phyloP scores from a whole-genome alignment of 805 yeast genomes.

The Sugiyamaella lignohabitans region DNA sequence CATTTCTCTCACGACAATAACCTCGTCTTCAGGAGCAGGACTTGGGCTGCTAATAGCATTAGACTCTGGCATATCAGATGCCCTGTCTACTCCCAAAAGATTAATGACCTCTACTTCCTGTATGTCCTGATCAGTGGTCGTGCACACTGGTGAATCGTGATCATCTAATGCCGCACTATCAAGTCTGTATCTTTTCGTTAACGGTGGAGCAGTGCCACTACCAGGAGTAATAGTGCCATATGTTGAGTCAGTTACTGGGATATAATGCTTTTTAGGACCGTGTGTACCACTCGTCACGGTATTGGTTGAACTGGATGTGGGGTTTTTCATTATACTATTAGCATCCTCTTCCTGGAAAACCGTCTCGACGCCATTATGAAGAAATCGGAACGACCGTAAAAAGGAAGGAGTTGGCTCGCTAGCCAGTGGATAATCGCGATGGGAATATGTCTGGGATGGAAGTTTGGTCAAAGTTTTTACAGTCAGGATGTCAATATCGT shows the following conservation, averaged over 20 bases:
- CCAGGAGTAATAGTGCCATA: slow-evolving; percentile 4
- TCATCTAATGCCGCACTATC: slow-evolving; percentile 7
- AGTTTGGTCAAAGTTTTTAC: too few species aligned
- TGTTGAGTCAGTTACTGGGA: neutral
- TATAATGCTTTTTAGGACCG: neutral
- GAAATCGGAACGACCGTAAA: slow-evolving; percentile 29
- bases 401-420: slow-evolving; percentile 29
- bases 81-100: too few species aligned
- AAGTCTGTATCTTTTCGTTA: slow-evolving; percentile 1
- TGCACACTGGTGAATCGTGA: too few species aligned
- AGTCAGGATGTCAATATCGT: too few species aligned
- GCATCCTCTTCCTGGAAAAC: slow-evolving; percentile 22
- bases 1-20: neutral
- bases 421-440: slow-evolving; percentile 27
- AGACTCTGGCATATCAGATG: neutral
- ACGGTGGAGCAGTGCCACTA: slow-evolving; percentile 1
- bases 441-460: too few species aligned
- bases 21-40: neutral
- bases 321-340: too few species aligned
- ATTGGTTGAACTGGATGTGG: neutral
- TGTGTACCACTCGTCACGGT: too few species aligned
- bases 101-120: neutral
- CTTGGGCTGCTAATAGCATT: too few species aligned
- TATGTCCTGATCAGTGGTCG: too few species aligned
- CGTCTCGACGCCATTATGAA: slow-evolving; percentile 22